A percentile compares a stretch with the other conserved stretches of the same genome.
These are phyloP conservation scores for Syncephalis plumigaleata DNA, from an alignment of 371 early-diverging fungal species.

Conservation along the genomic window DNA sequence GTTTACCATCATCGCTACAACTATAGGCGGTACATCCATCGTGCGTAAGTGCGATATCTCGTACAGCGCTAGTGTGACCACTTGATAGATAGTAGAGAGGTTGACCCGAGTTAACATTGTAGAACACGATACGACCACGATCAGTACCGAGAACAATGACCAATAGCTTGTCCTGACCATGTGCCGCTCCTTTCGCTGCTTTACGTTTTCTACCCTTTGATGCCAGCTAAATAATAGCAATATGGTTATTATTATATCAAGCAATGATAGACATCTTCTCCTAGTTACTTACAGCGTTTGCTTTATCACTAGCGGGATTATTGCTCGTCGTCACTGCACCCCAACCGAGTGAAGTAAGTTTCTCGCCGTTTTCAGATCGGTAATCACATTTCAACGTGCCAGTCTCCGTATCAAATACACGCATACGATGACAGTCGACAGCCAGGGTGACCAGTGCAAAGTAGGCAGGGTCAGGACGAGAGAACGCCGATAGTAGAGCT, in stretches of 20 bases:
- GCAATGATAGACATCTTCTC: no score
- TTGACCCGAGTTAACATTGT: constrained; percentile 39
- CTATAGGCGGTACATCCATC: constrained; percentile 42
- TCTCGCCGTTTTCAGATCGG: constrained; percentile 29
- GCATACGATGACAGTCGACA: constrained; percentile 47
- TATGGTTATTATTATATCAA: no score
- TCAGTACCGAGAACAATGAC: constrained; percentile 46
- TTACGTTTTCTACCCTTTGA: background rate
- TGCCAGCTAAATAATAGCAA: no score
- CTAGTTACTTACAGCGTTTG: no score
- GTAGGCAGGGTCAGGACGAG: constrained; percentile 27
- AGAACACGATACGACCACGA: constrained; percentile 39
- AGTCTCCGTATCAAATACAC: constrained; percentile 48
- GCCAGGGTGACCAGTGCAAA: constrained; percentile 52
- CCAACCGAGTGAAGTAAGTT: constrained; percentile 43
- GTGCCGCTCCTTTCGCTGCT: constrained; percentile 5
- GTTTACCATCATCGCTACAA: constrained; percentile 36
- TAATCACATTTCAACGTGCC: constrained; percentile 43
- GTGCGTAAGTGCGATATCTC: constrained; percentile 42
- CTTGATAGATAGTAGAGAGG: constrained; percentile 29
- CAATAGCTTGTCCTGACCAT: constrained; percentile 13
- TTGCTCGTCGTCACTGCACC: constrained; percentile 10
- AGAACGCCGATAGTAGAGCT: constrained; percentile 22
- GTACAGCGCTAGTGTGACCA: constrained; percentile 40
- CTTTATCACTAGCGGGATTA: no score